phyloP scores from a whole-genome alignment of 495 filamentous ascomycete genomes.

The Penicillium bovifimosum region DNA sequence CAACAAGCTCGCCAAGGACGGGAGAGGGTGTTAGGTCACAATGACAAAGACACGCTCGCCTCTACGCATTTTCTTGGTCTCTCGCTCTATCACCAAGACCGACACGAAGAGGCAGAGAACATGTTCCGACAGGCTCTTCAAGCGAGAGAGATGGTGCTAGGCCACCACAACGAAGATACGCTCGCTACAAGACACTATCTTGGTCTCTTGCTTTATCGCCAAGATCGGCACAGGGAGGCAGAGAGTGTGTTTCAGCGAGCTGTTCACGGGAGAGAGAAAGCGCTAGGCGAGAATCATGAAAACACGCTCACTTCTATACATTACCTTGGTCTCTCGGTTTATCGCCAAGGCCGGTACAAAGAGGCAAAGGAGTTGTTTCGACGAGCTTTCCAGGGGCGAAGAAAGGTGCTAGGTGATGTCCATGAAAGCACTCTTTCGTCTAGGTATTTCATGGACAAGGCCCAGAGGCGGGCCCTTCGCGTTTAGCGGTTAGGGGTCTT shows the following conservation, averaged over 20 bases:
- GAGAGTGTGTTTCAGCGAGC: neutral
- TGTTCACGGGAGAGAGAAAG: neutral
- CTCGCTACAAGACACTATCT: neutral
- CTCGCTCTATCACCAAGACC: neutral
- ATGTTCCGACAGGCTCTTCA: neutral
- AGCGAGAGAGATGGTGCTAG: neutral
- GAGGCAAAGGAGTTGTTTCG: neutral
- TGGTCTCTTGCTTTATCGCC: neutral
- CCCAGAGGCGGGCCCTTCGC: too few species aligned
- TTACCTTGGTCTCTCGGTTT: neutral
- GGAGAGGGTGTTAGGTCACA: neutral
- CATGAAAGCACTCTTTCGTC: neutral
- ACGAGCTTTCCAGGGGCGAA: neutral
- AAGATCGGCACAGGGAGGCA: neutral
- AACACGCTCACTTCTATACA: neutral
- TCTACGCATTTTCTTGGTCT: neutral
- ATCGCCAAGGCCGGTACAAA: neutral
- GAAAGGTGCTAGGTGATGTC: neutral
- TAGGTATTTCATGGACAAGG: too few species aligned
- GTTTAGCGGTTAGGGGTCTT: too few species aligned
- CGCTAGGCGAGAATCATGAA: neutral
- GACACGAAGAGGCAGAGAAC: neutral
- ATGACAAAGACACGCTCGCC: neutral
- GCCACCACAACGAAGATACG: neutral
- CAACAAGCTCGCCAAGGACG: neutral